A percentile compares a stretch with the other conserved stretches of the same genome.
Conservation (phyloP, 1,139 yeast genomes). For the Suhomyces atakaporum region DNA sequence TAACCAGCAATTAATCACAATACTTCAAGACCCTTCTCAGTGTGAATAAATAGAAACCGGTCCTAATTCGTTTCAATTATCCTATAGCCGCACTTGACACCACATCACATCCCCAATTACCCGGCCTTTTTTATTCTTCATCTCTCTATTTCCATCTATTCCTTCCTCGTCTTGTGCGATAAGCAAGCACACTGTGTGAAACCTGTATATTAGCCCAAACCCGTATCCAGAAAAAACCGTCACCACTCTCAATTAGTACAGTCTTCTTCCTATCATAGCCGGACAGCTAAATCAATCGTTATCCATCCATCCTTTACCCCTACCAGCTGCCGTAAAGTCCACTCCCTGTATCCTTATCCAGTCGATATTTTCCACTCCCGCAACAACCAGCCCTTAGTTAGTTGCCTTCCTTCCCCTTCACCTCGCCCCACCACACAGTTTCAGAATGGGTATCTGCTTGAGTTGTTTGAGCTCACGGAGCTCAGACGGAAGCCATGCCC, state of each 20-base stretch:
- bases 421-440: neutral
- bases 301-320: no score
- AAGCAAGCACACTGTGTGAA: neutral
- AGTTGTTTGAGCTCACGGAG: constrained; percentile 52
- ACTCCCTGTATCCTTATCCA: neutral
- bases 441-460: constrained; percentile 64
- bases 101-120: no score
- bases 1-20: no score
- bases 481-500: constrained; percentile 60
- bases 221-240: neutral
- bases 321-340: no score
- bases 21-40: no score
- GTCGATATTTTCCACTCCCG: neutral
- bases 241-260: neutral
- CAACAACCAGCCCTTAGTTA: neutral
- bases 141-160: neutral
- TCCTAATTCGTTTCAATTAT: no score
- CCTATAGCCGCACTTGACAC: no score
- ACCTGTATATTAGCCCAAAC: neutral
- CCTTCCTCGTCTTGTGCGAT: neutral
- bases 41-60: no score
- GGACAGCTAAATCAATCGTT: neutral
- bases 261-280: neutral
- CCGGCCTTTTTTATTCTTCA: no score
- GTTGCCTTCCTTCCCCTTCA: neutral